Conservation (phyloP, 257 asterid genomes). For the Lantana camara region DNA sequence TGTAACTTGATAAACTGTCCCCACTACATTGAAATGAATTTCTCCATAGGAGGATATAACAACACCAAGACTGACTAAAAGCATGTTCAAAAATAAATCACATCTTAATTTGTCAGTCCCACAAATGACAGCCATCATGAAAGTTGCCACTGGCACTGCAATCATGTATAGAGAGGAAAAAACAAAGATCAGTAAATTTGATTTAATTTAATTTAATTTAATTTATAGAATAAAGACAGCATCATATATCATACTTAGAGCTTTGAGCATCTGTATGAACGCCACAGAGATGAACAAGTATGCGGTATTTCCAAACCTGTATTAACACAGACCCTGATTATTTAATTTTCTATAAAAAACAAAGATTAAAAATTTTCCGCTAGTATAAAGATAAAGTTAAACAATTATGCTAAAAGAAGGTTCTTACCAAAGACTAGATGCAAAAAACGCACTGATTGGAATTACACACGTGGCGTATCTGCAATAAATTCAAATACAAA, state of each 20-base stretch:
- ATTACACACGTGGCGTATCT: slow-evolving; percentile 95
- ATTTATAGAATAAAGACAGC: not conserved
- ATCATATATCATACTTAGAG: slow-evolving; percentile 68
- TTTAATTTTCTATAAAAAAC: slow-evolving; percentile 16
- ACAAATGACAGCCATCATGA: slow-evolving; percentile 89
- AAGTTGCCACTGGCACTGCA: slow-evolving; percentile 99
- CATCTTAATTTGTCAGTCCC: slow-evolving; percentile 92
- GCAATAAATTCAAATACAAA: slow-evolving; percentile 40
- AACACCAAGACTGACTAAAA: slow-evolving; percentile 92
- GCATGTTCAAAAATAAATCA: slow-evolving; percentile 86
- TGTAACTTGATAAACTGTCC: slow-evolving; percentile 96
- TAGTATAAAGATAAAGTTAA: not conserved
- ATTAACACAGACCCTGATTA: slow-evolving; percentile 26
- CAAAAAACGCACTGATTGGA: slow-evolving; percentile 96
- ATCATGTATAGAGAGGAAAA: slow-evolving; percentile 22
- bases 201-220: too few species aligned
- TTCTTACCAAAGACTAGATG: slow-evolving; percentile 79
- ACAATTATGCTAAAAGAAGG: slow-evolving; percentile 8
- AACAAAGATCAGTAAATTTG: slow-evolving; percentile 6
- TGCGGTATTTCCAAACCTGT: slow-evolving; percentile 99
- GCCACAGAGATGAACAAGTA: slow-evolving; percentile 96
- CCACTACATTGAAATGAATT: slow-evolving; percentile 92
- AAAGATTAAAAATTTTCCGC: not conserved
- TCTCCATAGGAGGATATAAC: slow-evolving; percentile 96
- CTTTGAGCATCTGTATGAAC: slow-evolving; percentile 99